Percentiles rank a stretch among this genome's conserved stretches.
These are phyloP conservation scores for Purpureocillium takamizusanense DNA, from an alignment of 2,329 filamentous ascomycete species.

Conservation along the genomic window DNA sequence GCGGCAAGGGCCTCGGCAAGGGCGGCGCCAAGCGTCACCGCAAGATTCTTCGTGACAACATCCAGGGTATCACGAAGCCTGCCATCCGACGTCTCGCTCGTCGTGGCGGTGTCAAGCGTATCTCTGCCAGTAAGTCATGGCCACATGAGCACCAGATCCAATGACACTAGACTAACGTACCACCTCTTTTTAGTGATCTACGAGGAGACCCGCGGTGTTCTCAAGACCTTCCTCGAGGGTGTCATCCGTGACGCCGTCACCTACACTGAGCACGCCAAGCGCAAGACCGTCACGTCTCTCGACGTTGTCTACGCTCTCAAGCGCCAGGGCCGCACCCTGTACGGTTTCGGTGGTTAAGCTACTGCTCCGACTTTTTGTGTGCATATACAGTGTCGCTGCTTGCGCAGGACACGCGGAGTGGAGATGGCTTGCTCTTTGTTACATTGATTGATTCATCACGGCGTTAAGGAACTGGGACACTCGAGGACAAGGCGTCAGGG, in stretches of 20 bases:
- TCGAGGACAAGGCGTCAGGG: no score
- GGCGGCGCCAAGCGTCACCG: slow-evolving; percentile 97
- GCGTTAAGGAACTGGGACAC: slow-evolving; percentile 14
- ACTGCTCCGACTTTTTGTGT: background rate
- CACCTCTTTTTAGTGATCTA: slow-evolving; percentile 49
- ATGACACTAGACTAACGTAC: slow-evolving; percentile 6
- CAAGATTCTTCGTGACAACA: slow-evolving; percentile 99
- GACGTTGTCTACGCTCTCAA: slow-evolving; percentile 61
- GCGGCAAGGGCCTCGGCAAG: slow-evolving; percentile 96
- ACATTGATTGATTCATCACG: slow-evolving; percentile 17
- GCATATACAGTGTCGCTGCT: slow-evolving; percentile 5
- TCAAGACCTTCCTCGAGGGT: slow-evolving; percentile 70
- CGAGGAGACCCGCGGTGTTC: slow-evolving; percentile 68
- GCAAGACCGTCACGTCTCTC: slow-evolving; percentile 67
- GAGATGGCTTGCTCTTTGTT: slow-evolving; percentile 6
- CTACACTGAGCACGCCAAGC: slow-evolving; percentile 74
- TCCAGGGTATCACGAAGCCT: slow-evolving; percentile 98
- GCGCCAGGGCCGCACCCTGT: slow-evolving; percentile 67
- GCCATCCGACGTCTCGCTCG: slow-evolving; percentile 96
- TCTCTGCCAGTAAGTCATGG: slow-evolving; percentile 70
- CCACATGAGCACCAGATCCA: background rate
- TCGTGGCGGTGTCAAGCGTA: slow-evolving; percentile 99
- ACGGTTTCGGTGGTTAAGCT: slow-evolving; percentile 79
- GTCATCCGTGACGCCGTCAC: slow-evolving; percentile 71
- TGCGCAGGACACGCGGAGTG: slow-evolving; percentile 10